Evolutionary conservation across 2,329 filamentous ascomycete genomes (phyloP).

Genomic region (Kalmusia sp.): DNA sequence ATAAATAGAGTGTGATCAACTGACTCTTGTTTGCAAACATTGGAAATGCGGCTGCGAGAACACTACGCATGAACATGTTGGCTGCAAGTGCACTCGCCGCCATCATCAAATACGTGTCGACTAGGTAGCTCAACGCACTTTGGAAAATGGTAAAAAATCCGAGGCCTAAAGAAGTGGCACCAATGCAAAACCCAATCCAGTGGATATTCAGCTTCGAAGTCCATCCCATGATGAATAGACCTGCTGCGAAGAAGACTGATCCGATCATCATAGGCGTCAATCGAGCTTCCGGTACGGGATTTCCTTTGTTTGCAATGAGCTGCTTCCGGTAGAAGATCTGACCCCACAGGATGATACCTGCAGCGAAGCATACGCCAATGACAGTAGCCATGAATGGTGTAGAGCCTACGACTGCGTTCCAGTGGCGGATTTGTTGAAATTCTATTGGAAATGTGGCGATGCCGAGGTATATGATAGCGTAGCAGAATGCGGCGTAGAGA

Average conservation of each 20-base stretch:
- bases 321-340: slow-evolving; percentile 66
- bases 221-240: slow-evolving; percentile 67
- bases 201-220: slow-evolving; percentile 54
- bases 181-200: slow-evolving; percentile 62
- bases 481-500: slow-evolving; percentile 70
- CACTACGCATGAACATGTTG: slow-evolving; percentile 54
- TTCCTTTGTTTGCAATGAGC: slow-evolving; percentile 48
- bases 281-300: slow-evolving; percentile 63
- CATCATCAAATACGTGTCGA: slow-evolving; percentile 62
- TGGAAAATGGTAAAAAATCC: slow-evolving; percentile 83
- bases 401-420: slow-evolving; percentile 61
- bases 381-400: slow-evolving; percentile 69
- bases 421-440: slow-evolving; percentile 67
- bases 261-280: slow-evolving; percentile 70
- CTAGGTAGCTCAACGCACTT: slow-evolving; percentile 77
- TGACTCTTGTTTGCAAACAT: slow-evolving; percentile 38
- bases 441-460: slow-evolving; percentile 70
- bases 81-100: slow-evolving; percentile 52
- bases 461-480: slow-evolving; percentile 66
- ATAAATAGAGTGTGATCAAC: neutral
- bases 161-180: slow-evolving; percentile 67
- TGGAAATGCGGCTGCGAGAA: slow-evolving; percentile 55
- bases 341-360: slow-evolving; percentile 64
- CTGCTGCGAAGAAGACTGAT: slow-evolving; percentile 60
- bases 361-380: slow-evolving; percentile 65